A percentile compares a stretch with the other conserved stretches of the same genome.
phyloP scores from a whole-genome alignment of 2,329 filamentous ascomycete genomes.

The Nothophoma quercina region DNA sequence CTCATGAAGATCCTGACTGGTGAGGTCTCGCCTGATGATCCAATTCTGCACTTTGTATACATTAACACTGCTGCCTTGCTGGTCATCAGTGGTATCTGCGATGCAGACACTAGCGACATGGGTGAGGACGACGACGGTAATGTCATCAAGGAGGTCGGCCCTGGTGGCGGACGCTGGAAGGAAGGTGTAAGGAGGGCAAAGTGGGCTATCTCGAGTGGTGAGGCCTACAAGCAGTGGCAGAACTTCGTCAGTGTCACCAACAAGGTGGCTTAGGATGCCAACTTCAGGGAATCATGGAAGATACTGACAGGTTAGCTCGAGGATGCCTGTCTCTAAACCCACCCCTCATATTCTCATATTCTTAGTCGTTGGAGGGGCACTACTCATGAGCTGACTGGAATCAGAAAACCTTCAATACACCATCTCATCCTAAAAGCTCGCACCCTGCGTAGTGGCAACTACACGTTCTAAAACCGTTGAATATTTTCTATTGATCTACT shows the following conservation, averaged over 20 bases:
- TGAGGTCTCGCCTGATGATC: constrained; percentile 76
- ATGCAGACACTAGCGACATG: constrained; percentile 81
- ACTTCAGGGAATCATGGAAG: too few species aligned
- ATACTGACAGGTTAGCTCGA: too few species aligned
- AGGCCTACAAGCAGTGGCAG: constrained; percentile 83
- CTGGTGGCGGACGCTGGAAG: constrained; percentile 90
- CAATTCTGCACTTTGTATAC: constrained; percentile 90
- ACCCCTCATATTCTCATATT: too few species aligned
- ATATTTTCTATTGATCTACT: too few species aligned
- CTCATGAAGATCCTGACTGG: constrained; percentile 78
- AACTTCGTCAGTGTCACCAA: constrained; percentile 86
- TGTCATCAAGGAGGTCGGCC: constrained; percentile 82
- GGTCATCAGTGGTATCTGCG: constrained; percentile 85
- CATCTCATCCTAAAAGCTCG: too few species aligned
- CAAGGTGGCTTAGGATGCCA: constrained; percentile 32
- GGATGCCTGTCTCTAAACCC: too few species aligned
- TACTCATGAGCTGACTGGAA: too few species aligned
- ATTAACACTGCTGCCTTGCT: constrained; percentile 92
- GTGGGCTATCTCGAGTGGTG: constrained; percentile 87
- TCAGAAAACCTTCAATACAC: too few species aligned
- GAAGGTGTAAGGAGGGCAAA: constrained; percentile 87
- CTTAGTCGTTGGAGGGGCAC: too few species aligned
- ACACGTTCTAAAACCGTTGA: too few species aligned
- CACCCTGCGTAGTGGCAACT: too few species aligned
- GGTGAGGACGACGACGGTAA: constrained; percentile 80